Base-by-base conservation (phyloP, 176 grass and related monocot genomes). In the Stipa capillata region DNA sequence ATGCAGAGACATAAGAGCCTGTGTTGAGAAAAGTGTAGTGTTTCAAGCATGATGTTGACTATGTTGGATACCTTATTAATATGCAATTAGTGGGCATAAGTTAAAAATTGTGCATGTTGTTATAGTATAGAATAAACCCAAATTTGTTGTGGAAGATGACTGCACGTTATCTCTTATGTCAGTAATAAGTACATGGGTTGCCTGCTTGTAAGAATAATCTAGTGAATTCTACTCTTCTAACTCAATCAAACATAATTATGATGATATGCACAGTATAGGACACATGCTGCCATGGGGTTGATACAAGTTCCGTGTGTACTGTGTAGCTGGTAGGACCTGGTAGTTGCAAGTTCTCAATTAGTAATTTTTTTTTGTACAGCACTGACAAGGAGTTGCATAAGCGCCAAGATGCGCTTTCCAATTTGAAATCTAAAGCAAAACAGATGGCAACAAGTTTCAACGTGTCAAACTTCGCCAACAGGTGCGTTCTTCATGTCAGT, bases 341-440 rank as follows among this genome's bases (percentile, higher is more conserved):
- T 68, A 68, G 65, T 68, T 44, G 39, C 8, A 39, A 44, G 12
- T 41, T 68, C 43, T 7, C 1, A 15, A 28, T 47, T 59, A 43
- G 31, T 81, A 17, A 37, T 53, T 59, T 65, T 11, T 87, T 43
- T 11, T 81, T 72, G 31, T 83, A 72, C 74, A 97, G 94, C 84
- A 86, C 87, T 33, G 91, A 94, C 69, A 97, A 97, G 76, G 94
- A 94, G 83, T 79, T 97, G 69, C 84, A 94, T 81, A 97, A 94
- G 62, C 85, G 91, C 18, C 84, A 92, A 78, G 94, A 97, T 49
- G 79, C 86, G 42, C 87, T 97, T 81, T 86, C 89, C 27, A 94
- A 83, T 73, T 83, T 97, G 80, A 90, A 90, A 84, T 89, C 85
- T 49, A 97, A 82, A 94, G 85, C 90, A 88, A 94, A 88, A 35